These are phyloP conservation scores for Linnemannia elongata DNA, from an alignment of 192 early-diverging fungal species.

Conservation along the genomic window DNA sequence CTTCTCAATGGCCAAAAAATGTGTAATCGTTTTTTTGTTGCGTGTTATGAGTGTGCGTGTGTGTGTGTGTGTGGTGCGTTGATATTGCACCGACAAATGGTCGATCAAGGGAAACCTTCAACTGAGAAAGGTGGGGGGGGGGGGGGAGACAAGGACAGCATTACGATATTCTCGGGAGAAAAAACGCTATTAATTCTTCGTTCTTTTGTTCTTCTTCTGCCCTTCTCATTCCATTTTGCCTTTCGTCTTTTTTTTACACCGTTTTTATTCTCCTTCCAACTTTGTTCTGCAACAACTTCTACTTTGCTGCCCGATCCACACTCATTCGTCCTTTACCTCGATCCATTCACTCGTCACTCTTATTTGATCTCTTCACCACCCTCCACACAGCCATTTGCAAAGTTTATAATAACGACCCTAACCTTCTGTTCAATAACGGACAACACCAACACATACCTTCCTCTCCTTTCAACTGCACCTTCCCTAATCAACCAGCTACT, in stretches of 20 bases:
- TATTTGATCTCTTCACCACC: not conserved
- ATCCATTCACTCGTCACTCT: not conserved
- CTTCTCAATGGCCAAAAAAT: not conserved
- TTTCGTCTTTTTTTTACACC: not conserved
- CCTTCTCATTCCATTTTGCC: not conserved
- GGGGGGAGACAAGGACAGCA: not conserved
- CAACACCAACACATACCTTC: not conserved
- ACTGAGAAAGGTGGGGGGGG: not conserved
- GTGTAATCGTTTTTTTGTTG: not conserved
- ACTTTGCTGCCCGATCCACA: not conserved
- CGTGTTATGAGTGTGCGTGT: not conserved
- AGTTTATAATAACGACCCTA: not conserved
- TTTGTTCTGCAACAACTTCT: not conserved
- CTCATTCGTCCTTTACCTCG: not conserved
- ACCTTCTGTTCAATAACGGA: not conserved
- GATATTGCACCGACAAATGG: not conserved
- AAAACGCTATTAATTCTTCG: not conserved
- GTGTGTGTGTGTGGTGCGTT: not conserved
- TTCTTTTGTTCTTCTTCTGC: not conserved
- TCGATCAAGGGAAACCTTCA: not conserved
- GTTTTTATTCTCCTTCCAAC: not conserved
- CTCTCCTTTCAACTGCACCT: not conserved
- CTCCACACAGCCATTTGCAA: not conserved
- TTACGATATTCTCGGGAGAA: constrained; percentile 3
- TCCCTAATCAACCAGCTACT: not conserved